Percentiles rank a stretch among this genome's conserved stretches.
These are phyloP conservation scores for Vaccinium macrocarpon DNA, from an alignment of 148 eudicot genomes.

Conservation along the genomic window DNA sequence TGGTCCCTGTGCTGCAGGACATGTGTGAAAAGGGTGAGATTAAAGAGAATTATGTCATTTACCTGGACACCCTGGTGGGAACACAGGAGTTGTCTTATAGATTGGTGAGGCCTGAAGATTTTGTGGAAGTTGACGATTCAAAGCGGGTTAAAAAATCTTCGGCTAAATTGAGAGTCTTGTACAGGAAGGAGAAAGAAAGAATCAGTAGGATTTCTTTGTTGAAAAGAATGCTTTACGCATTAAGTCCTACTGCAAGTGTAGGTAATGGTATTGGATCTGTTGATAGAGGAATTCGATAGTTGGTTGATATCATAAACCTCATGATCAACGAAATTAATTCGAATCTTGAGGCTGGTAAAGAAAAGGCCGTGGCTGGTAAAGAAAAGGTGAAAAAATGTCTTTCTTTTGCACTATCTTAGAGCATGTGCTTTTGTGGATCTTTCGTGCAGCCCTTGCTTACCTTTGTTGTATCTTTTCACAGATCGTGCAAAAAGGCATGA, in stretches of 20 bases:
- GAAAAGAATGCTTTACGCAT: background rate
- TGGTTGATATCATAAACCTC: background rate
- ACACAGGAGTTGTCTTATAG: background rate
- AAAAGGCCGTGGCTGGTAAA: no score
- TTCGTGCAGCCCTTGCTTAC: background rate
- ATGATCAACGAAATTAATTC: background rate
- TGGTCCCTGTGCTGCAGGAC: background rate
- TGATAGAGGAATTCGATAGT: background rate
- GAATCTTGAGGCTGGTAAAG: background rate
- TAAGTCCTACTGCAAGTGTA: background rate
- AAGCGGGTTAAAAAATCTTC: background rate
- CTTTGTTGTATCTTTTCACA: background rate
- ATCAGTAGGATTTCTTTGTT: background rate
- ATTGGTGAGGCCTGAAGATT: background rate
- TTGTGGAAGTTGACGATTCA: background rate
- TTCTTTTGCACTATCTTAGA: no score
- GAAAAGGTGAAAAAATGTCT: background rate
- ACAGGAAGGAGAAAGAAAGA: background rate
- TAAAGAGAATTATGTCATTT: background rate
- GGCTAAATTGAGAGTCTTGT: background rate
- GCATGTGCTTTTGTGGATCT: background rate
- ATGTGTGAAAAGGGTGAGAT: background rate
- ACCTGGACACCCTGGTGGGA: conserved; percentile 9
- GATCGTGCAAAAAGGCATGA: background rate
- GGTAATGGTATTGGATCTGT: background rate